Base-by-base conservation (phyloP, 1,139 yeast genomes). In the Sugiyamaella sp. region DNA sequence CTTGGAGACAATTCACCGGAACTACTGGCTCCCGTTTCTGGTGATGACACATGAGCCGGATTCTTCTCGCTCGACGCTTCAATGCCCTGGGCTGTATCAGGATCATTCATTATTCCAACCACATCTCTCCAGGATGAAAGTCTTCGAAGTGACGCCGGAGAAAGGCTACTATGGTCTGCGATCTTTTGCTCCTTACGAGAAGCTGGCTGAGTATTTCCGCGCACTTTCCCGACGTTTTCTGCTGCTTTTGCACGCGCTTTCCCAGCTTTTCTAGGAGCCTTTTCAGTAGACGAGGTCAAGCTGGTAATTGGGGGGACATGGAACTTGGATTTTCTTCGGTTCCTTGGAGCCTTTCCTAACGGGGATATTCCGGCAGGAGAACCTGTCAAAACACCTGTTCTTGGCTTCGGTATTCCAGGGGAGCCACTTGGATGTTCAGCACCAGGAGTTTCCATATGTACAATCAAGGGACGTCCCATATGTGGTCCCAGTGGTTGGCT, bases 81-180 rank as follows among this genome's bases (percentile, higher is more conserved):
- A 8, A 12, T 10, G 14, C 24, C 29, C 9, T 22, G 21, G 14
- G 22, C 14, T 41, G 17, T 6, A 6, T 27, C 45, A 4, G 22
- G 17, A 3, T 5, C 35, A 8, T 19, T 38, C 37, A 29, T 35
- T 19, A 51, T 51, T 25, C 54, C 54, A 40, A 51, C 54, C 2
- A 51, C 32, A 27, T 41, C 43, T 19, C 51, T 51, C 54, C 54
- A 51, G 37, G 54, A 49, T 27, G 43, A 37, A 4, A 27, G 49
- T 14, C 53, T 37, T 5, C 42, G 8, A n/a, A n/a, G n/a, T n/a
- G n/a, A n/a, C n/a, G n/a, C n/a, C n/a, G n/a, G n/a, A n/a, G n/a
- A n/a, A n/a, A n/a, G n/a, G n/a, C n/a, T n/a, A n/a, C n/a, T n/a
- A n/a, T n/a, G n/a, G n/a, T n/a, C n/a, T n/a, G n/a, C n/a, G n/a